Base-by-base conservation (phyloP, 2,329 filamentous ascomycete species). In the Trichophyton mentagrophytes region DNA sequence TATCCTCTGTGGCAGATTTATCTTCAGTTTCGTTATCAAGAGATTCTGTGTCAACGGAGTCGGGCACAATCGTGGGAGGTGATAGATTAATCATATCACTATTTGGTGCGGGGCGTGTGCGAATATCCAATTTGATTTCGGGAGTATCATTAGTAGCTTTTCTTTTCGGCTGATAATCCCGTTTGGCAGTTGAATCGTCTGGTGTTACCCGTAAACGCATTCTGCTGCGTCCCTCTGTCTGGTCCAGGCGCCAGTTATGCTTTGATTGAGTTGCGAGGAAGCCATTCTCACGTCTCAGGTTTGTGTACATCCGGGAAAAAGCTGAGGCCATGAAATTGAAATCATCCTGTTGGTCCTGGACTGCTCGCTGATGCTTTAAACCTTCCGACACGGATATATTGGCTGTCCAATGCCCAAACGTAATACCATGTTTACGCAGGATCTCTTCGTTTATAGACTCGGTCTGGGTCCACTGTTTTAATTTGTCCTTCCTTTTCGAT, bases 281-380 rank as follows among this genome's bases (percentile, higher is more conserved):
- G 1, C 88, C 91, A 27, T 89, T 90, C 1, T 90, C 89, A 20
- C 90, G 84, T 64, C 82, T 82, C 61, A 96, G 77, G 62, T 92
- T 86, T 60, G 86, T 80, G 61, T 92, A 85, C 75, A 97, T 86
- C 69, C 86, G 90, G 3, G 82, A 81, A 70, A 93, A 90, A 0
- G 86, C 82, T 0, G 88, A 84, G 47, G 84, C 83, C 63, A 95
- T 82, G 69, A 90, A 96, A 0, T 82, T 80, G 61, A 89, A 81
- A 68, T 91, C 92, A 69, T 99, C 93, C 67, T 96, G 90, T 68
- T 96, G 89, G 68, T 99, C 95, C 72, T 99, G 93, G 60, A 90
- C 76, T 15, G 89, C 81, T 64, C 93, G 82, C 71, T 97, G 92
- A 65, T 95, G 87, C 71, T 96, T 97, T 69, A 92, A 83, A 65